Conservation (phyloP, 805 yeast genomes). For the Saccharomycopsis javanensis region DNA sequence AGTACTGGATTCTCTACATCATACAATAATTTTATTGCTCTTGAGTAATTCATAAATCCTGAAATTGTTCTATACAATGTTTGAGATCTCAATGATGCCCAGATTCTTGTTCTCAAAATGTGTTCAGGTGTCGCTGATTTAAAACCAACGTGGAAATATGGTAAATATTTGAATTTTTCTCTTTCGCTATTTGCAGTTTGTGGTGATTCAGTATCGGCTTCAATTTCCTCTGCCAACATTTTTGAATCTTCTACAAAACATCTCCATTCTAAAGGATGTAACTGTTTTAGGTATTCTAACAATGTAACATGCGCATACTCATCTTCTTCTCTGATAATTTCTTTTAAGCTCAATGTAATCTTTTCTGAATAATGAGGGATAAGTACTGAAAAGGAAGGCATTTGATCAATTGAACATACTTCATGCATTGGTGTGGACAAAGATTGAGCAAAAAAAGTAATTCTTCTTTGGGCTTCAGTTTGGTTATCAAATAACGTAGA, state of each 20-base stretch:
- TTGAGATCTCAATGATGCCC: slow-evolving; percentile 71
- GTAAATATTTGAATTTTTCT: slow-evolving; percentile 39
- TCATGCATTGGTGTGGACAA: slow-evolving; percentile 79
- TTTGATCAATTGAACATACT: slow-evolving; percentile 50
- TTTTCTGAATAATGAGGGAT: slow-evolving; percentile 85
- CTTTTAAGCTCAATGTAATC: slow-evolving; percentile 64
- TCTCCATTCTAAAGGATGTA: slow-evolving; percentile 62
- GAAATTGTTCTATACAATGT: slow-evolving; percentile 64
- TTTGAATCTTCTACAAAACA: slow-evolving; percentile 60
- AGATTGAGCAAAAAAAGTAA: slow-evolving; percentile 85
- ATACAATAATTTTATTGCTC: slow-evolving; percentile 57
- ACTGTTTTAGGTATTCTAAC: slow-evolving; percentile 57
- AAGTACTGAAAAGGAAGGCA: slow-evolving; percentile 78
- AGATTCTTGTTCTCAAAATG: slow-evolving; percentile 54
- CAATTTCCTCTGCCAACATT: slow-evolving; percentile 42
- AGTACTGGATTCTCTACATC: slow-evolving; percentile 43
- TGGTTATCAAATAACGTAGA: slow-evolving; percentile 48
- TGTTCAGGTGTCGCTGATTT: slow-evolving; percentile 50
- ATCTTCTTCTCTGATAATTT: slow-evolving; percentile 67
- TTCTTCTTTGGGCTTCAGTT: slow-evolving; percentile 73
- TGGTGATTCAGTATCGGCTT: slow-evolving; percentile 18
- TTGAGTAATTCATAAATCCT: slow-evolving; percentile 63
- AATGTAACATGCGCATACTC: slow-evolving; percentile 52
- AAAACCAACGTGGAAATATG: slow-evolving; percentile 56
- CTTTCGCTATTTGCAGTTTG: slow-evolving; percentile 22